Base-by-base conservation (phyloP, 78 protist genomes). In the Bigelowiella natans region DNA sequence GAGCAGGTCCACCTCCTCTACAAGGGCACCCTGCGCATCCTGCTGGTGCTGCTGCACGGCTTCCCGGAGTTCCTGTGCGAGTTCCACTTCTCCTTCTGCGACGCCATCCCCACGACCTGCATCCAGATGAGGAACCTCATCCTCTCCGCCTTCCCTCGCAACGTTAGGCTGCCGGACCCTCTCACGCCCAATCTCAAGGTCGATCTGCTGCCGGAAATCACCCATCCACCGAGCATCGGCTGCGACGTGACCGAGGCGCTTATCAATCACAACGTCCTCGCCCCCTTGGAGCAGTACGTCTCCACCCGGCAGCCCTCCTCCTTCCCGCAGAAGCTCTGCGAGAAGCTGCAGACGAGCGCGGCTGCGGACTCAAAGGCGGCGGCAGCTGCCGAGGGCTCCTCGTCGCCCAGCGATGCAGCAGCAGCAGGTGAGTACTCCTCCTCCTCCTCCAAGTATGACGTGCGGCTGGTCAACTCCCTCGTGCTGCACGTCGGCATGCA, bases 11-110 rank as follows among this genome's bases (percentile, higher is more conserved):
- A 96, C 34, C 40, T 91, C 28, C 93, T 97, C 34, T 98, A 97
- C 92, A 91, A 90, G 40, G 98, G 97, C 2, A 83, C 96, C 30
- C 86, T 97, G 85, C 88, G 97, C 36, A 82, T 90, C 36, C 93
- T 95, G 51, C 90, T 95, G 2, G 94, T 97, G 2, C 89, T 97
- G 11, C 89, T 98, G 31, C 99, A 98, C 93, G 99, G 98, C 92
- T 98, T 97, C 95, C 99, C 99, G n/a, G 98, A 98, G 94, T 97
- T 98, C 64, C 90, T 98, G 3, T 97, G 98, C 96, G 95, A 96
- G 85, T 96, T 88, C 94, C 98, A 98, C 94, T 91, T 96, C 84
- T 1, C 82, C 37, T 88, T 97, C 83, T 98, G 99, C 88, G 97
- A 97, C 84, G 98, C 83, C 37, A 97, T 98, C 34, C 99, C 99